Conservation (phyloP, 768 basidiomycete genomes). For the Brasilioporus rufonigricans region DNA sequence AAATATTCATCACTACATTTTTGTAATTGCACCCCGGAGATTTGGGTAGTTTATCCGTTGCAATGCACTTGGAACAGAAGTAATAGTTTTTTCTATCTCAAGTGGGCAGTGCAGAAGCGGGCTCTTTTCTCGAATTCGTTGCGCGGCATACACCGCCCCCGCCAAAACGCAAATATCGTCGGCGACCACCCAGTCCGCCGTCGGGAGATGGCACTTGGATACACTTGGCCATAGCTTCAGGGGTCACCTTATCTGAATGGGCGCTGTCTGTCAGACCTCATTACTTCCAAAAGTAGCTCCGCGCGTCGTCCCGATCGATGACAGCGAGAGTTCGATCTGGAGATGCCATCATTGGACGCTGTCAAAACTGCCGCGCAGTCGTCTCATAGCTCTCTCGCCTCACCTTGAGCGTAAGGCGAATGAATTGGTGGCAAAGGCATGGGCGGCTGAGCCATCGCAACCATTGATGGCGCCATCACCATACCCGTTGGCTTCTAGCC, state of each 20-base stretch:
- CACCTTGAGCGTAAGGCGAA: not conserved
- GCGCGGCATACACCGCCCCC: not conserved
- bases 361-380: slow-evolving; percentile 1
- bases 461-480: not conserved
- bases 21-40: slow-evolving; percentile 4
- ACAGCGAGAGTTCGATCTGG: slow-evolving; percentile 20
- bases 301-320: slow-evolving; percentile 14
- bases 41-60: not conserved
- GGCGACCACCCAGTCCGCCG: not conserved
- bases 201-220: not conserved
- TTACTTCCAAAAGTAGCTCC: slow-evolving; percentile 18
- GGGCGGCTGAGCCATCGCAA: not conserved
- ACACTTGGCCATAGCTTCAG: not conserved
- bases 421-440: not conserved
- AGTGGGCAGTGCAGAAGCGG: not conserved
- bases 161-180: not conserved
- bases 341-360: slow-evolving; percentile 16
- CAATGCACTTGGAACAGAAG: not conserved
- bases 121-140: not conserved
- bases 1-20: not conserved
- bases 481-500: not conserved
- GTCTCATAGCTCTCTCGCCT: not conserved
- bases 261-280: slow-evolving; percentile 2
- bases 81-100: not conserved
- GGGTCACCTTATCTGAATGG: not conserved